Evolutionary conservation across 768 basidiomycete genomes (phyloP), one percentile per base, ranked within the genome.

Genomic region (Leucocoprinus sp.): DNA sequence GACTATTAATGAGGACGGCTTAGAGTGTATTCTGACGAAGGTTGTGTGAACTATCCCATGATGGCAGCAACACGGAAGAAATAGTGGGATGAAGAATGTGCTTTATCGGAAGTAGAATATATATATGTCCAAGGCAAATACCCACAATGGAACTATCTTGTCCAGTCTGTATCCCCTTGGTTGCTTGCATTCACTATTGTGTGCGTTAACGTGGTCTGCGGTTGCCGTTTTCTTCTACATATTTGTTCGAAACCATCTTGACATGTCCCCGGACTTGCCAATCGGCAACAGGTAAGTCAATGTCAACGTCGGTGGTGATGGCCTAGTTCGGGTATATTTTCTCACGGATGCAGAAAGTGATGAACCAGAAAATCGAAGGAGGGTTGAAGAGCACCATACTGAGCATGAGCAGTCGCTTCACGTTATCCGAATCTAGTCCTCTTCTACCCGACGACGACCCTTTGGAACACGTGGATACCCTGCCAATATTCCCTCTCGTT

Each of bases 1-100:
- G n/a, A n/a, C n/a, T n/a, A n/a, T n/a, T n/a, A n/a, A n/a, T n/a
- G n/a, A n/a, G n/a, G n/a, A n/a, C n/a, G n/a, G n/a, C n/a, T n/a
- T n/a, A n/a, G n/a, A n/a, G n/a, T n/a, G n/a, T n/a, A n/a, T n/a
- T n/a, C n/a, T n/a, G n/a, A n/a, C n/a, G n/a, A n/a, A n/a, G n/a
- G n/a, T n/a, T n/a, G n/a, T n/a, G n/a, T n/a, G n/a, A n/a, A n/a
- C n/a, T 99, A 99, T 2, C 93, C 87, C 5, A 82, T 69, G 45
- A 99, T 78, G n/a, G 96, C 95, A 5, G 82, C 73, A 50, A 80
- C 75, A 37, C 93, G 76, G 70, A 99, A 96, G 59, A 91, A 64
- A 63, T 83, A 98, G 34, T 98, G 73, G 61, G 82, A 89, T 42
- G 54, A 19, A 23, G 53, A 35, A 48, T 27, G 36, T n/a, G n/a